These are phyloP conservation scores for Dipteronia dyeriana DNA, from an alignment of 345 rosid genomes.

Conservation along the genomic window DNA sequence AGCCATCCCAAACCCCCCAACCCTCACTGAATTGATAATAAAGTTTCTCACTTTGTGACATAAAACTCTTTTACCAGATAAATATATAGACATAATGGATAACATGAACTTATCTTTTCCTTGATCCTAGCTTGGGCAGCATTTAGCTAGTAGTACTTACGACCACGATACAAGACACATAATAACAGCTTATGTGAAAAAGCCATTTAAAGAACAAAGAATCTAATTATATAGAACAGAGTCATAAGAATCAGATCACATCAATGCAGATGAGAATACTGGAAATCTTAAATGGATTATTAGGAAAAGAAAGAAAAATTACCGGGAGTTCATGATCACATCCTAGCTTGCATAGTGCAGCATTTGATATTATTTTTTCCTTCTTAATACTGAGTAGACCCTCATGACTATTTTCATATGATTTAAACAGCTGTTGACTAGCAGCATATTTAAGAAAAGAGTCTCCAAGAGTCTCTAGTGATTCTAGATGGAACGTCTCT, in stretches of 20 bases:
- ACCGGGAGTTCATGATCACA: conserved; percentile 77
- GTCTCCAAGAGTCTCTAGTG: conserved; percentile 92
- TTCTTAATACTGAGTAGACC: conserved; percentile 78
- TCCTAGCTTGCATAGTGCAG: conserved; percentile 70
- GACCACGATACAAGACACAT: not conserved
- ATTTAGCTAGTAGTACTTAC: not conserved
- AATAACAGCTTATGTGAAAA: not conserved
- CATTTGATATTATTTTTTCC: conserved; percentile 64
- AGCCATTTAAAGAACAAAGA: not conserved
- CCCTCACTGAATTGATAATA: not conserved
- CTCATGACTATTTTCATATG: conserved; percentile 53
- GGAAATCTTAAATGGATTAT: not conserved
- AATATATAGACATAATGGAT: not conserved
- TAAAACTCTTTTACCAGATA: not conserved
- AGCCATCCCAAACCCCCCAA: not conserved
- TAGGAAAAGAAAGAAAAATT: conserved; percentile 14
- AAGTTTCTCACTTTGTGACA: not conserved
- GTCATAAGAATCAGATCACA: not conserved
- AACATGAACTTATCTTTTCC: not conserved
- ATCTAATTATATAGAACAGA: not conserved
- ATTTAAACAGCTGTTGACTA: conserved; percentile 70
- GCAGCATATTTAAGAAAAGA: conserved; percentile 86
- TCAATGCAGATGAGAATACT: not conserved
- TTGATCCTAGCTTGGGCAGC: not conserved
- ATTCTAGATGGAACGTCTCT: conserved; percentile 80